Conservation (phyloP, 176 grass and related monocot genomes). For the Cocos nucifera region DNA sequence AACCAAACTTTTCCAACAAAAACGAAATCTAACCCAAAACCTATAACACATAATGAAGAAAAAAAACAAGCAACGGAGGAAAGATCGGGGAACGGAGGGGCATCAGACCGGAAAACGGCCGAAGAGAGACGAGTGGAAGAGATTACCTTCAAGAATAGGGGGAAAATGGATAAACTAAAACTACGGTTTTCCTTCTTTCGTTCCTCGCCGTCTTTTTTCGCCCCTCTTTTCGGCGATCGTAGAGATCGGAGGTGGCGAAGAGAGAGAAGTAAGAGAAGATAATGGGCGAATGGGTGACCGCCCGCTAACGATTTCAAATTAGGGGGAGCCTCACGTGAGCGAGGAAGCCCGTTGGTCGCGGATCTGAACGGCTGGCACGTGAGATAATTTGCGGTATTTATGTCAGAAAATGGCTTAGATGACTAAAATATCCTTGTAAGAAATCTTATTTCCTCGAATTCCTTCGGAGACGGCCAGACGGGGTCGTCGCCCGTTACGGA, state of each 20-base stretch:
- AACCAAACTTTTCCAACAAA: background rate
- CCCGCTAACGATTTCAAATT: slow-evolving; percentile 45
- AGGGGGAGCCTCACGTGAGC: slow-evolving; percentile 25
- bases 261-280: background rate
- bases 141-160: background rate
- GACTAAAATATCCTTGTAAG: no score
- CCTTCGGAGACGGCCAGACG: background rate
- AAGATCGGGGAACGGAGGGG: background rate
- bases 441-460: no score
- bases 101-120: background rate
- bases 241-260: background rate
- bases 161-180: background rate
- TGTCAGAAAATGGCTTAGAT: no score
- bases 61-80: background rate
- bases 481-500: slow-evolving; percentile 4
- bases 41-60: background rate
- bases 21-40: background rate
- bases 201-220: background rate
- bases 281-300: background rate
- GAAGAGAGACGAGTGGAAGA: background rate
- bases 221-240: background rate
- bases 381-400: background rate
- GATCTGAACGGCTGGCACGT: background rate
- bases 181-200: slow-evolving; percentile 14
- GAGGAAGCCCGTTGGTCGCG: background rate